phyloP scores from a whole-genome alignment of 441 rosid genomes.

The Viola pubescens region DNA sequence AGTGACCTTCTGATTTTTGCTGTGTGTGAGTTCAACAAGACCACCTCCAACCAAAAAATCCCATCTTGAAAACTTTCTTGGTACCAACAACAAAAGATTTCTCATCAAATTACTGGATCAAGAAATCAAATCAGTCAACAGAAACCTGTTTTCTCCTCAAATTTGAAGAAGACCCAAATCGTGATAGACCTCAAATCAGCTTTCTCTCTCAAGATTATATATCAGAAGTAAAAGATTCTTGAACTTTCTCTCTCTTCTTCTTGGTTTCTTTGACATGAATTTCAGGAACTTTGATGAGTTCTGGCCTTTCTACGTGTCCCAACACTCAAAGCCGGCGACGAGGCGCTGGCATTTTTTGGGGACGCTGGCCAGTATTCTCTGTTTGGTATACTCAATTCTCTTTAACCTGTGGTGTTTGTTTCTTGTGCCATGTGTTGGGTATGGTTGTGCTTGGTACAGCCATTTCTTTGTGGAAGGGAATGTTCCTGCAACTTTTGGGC shows the following conservation, averaged over 20 bases:
- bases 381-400: conserved; percentile 45
- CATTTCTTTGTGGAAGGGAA: conserved; percentile 95
- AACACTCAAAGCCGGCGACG: conserved; percentile 83
- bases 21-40: conserved; percentile 10
- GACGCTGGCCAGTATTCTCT: conserved; percentile 43
- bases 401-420: conserved; percentile 55
- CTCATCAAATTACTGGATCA: neutral
- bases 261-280: conserved; percentile 36
- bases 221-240: neutral
- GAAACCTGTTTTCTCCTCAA: too few relatives aligned
- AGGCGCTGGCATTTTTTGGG: conserved; percentile 88
- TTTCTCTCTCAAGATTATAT: too few relatives aligned
- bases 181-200: too few relatives aligned
- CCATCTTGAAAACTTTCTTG: conserved; percentile 2
- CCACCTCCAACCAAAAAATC: neutral
- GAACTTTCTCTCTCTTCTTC: conserved; percentile 5
- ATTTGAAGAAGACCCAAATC: too few relatives aligned
- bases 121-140: neutral
- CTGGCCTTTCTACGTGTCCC: conserved; percentile 83
- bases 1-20: neutral
- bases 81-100: conserved; percentile 11
- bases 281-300: conserved; percentile 92
- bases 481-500: conserved; percentile 73
- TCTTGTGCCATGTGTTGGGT: conserved; percentile 66
- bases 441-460: conserved; percentile 89